Evolutionary conservation across 2,329 filamentous ascomycete species (phyloP).

Genomic region (Aspergillus ochraceus): DNA sequence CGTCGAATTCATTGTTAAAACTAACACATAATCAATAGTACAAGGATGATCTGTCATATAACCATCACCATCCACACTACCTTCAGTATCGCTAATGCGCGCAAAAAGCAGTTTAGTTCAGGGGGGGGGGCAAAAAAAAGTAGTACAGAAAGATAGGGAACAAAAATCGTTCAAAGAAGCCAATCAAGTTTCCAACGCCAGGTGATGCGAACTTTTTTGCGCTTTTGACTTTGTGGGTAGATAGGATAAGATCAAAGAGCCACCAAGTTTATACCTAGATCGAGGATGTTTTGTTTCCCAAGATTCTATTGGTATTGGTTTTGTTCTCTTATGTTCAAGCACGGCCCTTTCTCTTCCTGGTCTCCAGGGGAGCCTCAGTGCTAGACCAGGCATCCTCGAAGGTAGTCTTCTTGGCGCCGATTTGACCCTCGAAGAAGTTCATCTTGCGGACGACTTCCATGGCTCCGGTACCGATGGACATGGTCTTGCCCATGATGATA

Average conservation of each 20-base stretch:
- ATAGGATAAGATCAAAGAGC: background rate
- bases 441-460: conserved; percentile 84
- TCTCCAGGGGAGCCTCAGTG: conserved; percentile 3
- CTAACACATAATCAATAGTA: background rate
- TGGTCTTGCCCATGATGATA: conserved; percentile 97
- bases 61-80: background rate
- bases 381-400: conserved; percentile 64
- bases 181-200: background rate
- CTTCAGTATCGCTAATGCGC: background rate
- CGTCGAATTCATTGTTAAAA: background rate
- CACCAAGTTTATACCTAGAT: background rate
- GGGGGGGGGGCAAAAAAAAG: background rate
- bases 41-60: background rate
- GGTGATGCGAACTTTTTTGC: background rate
- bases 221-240: background rate
- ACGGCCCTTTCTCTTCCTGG: conserved; percentile 10
- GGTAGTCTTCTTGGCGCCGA: conserved; percentile 57
- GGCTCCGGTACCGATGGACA: conserved; percentile 85
- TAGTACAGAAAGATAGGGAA: background rate
- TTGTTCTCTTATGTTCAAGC: background rate
- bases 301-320: background rate
- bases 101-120: background rate
- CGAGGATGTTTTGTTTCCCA: background rate
- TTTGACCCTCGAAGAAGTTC: conserved; percentile 62
- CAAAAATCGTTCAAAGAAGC: background rate